phyloP scores from a whole-genome alignment of 2,329 filamentous ascomycete genomes.

The Fusarium zealandicum region DNA sequence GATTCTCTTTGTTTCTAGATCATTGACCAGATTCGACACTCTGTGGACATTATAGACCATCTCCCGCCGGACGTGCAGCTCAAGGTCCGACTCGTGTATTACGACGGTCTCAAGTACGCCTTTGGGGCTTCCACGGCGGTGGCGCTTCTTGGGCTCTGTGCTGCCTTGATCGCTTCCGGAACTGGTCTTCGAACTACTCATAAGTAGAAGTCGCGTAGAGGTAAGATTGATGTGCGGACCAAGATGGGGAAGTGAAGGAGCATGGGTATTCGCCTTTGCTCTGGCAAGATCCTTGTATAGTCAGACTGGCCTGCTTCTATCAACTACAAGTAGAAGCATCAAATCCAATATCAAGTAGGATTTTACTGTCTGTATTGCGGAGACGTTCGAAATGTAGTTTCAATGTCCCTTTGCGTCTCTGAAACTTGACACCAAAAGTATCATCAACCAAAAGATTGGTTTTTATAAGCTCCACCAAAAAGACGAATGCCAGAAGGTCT shows the following conservation, averaged over 20 bases:
- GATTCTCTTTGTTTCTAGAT: slow-evolving; percentile 51
- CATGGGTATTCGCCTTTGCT: too few species aligned
- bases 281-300: too few species aligned
- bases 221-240: not conserved
- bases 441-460: too few species aligned
- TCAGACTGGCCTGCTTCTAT: too few species aligned
- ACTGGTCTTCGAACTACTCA: slow-evolving; percentile 43
- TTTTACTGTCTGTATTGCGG: too few species aligned
- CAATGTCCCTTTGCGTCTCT: too few species aligned
- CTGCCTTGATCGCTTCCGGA: slow-evolving; percentile 43
- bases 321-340: too few species aligned
- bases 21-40: slow-evolving; percentile 68
- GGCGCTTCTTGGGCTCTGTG: slow-evolving; percentile 53
- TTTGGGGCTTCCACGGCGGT: slow-evolving; percentile 63
- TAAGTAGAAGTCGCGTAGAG: slow-evolving; percentile 9
- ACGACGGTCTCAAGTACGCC: slow-evolving; percentile 62
- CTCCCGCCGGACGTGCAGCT: slow-evolving; percentile 65
- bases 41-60: slow-evolving; percentile 60
- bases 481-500: not conserved
- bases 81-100: slow-evolving; percentile 65
- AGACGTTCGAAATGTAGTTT: too few species aligned
- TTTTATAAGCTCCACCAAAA: not conserved
- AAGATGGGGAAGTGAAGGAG: not conserved
- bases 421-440: too few species aligned
- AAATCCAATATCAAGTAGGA: too few species aligned